Evolutionary conservation across 2,329 filamentous ascomycete genomes (phyloP), one percentile per base, ranked within the genome.

Genomic region (Trichoderma lentiforme): DNA sequence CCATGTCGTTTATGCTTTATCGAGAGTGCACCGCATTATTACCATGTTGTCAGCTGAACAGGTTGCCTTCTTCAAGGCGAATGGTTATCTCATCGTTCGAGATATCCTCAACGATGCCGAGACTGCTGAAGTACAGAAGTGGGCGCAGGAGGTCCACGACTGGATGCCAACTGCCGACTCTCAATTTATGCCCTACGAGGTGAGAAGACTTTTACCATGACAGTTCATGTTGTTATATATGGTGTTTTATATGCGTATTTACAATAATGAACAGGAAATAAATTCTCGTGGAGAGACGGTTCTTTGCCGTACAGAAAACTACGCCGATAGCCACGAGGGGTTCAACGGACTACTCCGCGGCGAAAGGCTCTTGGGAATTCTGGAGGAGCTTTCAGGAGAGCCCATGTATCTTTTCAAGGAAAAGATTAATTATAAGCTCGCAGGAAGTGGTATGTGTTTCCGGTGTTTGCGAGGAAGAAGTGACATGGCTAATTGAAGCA

Each of bases 121-220:
- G 15, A 67, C 51, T 39, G 15, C 34, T n/a, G 51, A 58, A 9
- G 24, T 67, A 11, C 51, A 67, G n/a, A 57, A 53, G 57, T 57
- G 64, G 64, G 64, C 63, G 18, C 63, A 66, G 28, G 63, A 66
- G n/a, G 63, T 66, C 14, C 64, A 67, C 24, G 51, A 67, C 24
- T 67, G 51, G 64, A 67, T 24, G n/a, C 64, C 64, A 58, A 67
- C 51, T 39, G 15, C 21, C 0, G 51, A 67, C 15, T 67, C 64
- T 43, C 64, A 67, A n/a, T 67, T 30, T 30, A 67, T 57, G 64
- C 64, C 64, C 14, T 67, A 67, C 11, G 64, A 67, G 47, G 64
- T 67, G 14, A 43, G 51, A 53, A 5, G n/a, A 26, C 6, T 5
- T 8, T 30, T 21, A 7, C 14, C 28, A 12, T 24, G 6, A 11